Base-by-base conservation (phyloP, 768 basidiomycete genomes). In the Rossbeevera mucosa region DNA sequence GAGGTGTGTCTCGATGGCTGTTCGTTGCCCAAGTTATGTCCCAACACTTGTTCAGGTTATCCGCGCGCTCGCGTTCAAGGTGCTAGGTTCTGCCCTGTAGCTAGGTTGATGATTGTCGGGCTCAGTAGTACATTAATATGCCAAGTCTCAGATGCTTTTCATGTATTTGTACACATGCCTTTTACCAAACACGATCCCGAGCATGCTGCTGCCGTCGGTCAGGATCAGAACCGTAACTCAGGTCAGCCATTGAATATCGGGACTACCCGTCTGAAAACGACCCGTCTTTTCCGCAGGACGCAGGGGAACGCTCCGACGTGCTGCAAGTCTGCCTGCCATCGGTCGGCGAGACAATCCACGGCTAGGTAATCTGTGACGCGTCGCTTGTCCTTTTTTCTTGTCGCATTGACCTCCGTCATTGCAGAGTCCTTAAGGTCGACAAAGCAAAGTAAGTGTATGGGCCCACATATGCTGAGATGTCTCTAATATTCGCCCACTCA, bases 31-130 rank as follows among this genome's bases (percentile, higher is more conserved):
- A 26, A 48, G 18, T 45, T 9, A 42, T 13, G 22, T 56, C 33
- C 11, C 16, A 41, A 24, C 22, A 14, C 47, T 12, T 28, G 50
- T 44, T 14, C 45, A 94, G 91, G 85, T 94, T 62, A 71, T 94
- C 46, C 82, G 83, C 22, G 88, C 86, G 18, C 68, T 94, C 36
- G 91, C 91, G 4, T 72, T 87, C 68, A 94, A 94, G 69, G 86
- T 93, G 14, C 62, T 93, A 40, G 91, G 89, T 26, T 82, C 84
- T 47, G 80, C 84, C 5, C 48, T 79, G 29, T 62, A 64, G 44
- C 22, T 47, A 38, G 25, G 42, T 31, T 36, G 29, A 18, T 42
- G 2, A 13, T 20, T 42, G 5, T 52, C 2, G 14, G 31, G n/a
- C n/a, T n/a, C n/a, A n/a, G n/a, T n/a, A n/a, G n/a, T n/a, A n/a